Evolutionary conservation across 2,329 filamentous ascomycete species (phyloP).

Genomic region (Alternaria atra): DNA sequence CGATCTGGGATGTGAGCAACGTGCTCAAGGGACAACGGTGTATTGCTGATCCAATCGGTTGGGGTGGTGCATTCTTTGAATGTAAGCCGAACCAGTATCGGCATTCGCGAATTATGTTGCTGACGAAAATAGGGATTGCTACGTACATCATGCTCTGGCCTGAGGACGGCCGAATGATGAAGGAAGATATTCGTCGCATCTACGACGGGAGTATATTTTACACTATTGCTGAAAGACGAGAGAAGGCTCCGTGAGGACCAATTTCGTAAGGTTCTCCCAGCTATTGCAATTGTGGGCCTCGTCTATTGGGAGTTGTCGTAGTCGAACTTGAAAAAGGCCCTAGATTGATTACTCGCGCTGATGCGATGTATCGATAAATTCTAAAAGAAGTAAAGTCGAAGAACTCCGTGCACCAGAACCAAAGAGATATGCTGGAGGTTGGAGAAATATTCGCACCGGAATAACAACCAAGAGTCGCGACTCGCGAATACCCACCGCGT

Average conservation of each 20-base stretch:
- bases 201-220: conserved; percentile 65
- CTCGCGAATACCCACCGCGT: background rate
- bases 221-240: conserved; percentile 28
- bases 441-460: too few species aligned
- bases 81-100: too few species aligned
- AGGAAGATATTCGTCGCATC: conserved; percentile 64
- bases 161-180: conserved; percentile 63
- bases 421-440: fast-evolving
- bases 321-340: background rate
- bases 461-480: too few species aligned
- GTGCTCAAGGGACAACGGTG: conserved; percentile 54
- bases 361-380: background rate
- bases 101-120: too few species aligned
- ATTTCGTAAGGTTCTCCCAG: fast-evolving
- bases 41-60: conserved; percentile 56
- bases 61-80: conserved; percentile 57
- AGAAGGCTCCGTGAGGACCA: background rate
- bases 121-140: conserved; percentile 51
- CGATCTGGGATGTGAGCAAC: conserved; percentile 49
- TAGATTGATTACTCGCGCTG: background rate
- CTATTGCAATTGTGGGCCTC: fast-evolving
- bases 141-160: conserved; percentile 65
- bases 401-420: background rate
- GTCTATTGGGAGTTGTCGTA: background rate
- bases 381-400: background rate